Base-by-base conservation (phyloP, 1,284 basidiomycete genomes). In the Moesziomyces parantarcticus region DNA sequence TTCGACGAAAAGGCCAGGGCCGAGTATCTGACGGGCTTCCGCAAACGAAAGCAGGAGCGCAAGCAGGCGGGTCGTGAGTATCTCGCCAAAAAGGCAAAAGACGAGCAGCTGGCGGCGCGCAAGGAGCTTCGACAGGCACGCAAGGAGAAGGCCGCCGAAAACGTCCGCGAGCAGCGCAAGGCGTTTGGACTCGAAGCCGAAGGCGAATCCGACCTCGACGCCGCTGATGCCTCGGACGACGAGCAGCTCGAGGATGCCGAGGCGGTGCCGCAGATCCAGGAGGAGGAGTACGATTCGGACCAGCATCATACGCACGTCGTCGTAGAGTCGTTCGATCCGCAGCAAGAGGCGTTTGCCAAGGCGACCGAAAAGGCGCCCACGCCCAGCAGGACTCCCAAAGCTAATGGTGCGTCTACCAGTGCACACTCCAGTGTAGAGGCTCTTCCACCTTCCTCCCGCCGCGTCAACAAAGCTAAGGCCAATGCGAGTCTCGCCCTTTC, bases 1-100 rank as follows among this genome's bases (percentile, higher is more conserved):
- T 83, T 83, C 50, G 80, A 83, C 63, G 81, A 83, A 16, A 73
- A 60, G 45, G 76, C 76, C 11, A 59, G 81, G 22, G 61, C 68
- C 23, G 81, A 83, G 40, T 83, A 70, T 53, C 67, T 83, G 16
- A 82, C 80, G 3, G 81, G 81, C n/a, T 83, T 83, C 58, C 62
- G 66, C 42, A 82, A 81, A 69, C 70, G 81, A 50, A 83, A 83
- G 65, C 68, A 77, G 55, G 76, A 72, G 50, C 65, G 78, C 41
- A 82, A 81, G 55, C 68, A 78, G 54, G 76, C 73, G 2, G 79
- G 80, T 36, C 59, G 78, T 8, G 76, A 71, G 14, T 73, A 66
- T 29, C 68, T 72, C 39, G 75, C 75, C 22, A 58, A 61, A 21
- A 78, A 74, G 61, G 71, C 63, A 36, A 76, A 64, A 51, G 74